Evolutionary conservation across 2,329 filamentous ascomycete genomes (phyloP).

Genomic region (Chaetomium sp.): DNA sequence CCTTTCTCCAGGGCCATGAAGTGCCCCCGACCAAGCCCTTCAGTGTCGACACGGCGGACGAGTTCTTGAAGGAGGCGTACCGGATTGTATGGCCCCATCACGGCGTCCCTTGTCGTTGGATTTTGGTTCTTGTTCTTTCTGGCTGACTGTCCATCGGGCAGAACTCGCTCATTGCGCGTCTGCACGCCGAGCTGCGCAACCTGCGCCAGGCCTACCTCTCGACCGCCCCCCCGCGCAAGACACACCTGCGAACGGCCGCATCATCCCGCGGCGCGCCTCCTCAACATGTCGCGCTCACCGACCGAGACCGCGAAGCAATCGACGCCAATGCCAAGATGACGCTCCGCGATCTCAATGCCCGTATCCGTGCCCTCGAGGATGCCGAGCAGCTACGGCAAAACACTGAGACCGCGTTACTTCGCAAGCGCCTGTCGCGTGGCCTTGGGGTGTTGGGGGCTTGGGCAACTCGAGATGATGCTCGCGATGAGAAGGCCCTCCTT

Average conservation of each 20-base stretch:
- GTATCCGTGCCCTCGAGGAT: conserved; percentile 71
- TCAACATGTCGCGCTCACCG: conserved; percentile 56
- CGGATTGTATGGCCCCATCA: conserved; percentile 60
- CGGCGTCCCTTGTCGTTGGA: too few relatives aligned
- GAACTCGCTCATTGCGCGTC: conserved; percentile 78
- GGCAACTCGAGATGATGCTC: conserved; percentile 57
- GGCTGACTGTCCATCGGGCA: conserved; percentile 31
- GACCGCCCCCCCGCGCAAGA: conserved; percentile 58
- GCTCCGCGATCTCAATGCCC: conserved; percentile 75
- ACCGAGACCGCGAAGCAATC: conserved; percentile 76
- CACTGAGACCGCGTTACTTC: conserved; percentile 62
- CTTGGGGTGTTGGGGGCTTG: conserved; percentile 59
- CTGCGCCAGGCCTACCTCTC: conserved; percentile 91
- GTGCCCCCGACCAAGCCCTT: conserved; percentile 42
- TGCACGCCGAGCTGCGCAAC: conserved; percentile 71
- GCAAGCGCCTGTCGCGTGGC: conserved; percentile 61
- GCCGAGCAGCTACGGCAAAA: conserved; percentile 77
- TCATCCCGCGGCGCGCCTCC: conserved; percentile 34
- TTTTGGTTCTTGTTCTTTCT: neutral
- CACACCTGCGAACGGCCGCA: conserved; percentile 38
- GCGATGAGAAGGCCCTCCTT: conserved; percentile 61
- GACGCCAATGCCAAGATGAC: conserved; percentile 82
- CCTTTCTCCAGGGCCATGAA: conserved; percentile 56
- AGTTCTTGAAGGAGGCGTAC: conserved; percentile 90
- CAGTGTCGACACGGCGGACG: conserved; percentile 57